phyloP scores from a whole-genome alignment of 441 rosid genomes.

The Eutrema salsugineum region DNA sequence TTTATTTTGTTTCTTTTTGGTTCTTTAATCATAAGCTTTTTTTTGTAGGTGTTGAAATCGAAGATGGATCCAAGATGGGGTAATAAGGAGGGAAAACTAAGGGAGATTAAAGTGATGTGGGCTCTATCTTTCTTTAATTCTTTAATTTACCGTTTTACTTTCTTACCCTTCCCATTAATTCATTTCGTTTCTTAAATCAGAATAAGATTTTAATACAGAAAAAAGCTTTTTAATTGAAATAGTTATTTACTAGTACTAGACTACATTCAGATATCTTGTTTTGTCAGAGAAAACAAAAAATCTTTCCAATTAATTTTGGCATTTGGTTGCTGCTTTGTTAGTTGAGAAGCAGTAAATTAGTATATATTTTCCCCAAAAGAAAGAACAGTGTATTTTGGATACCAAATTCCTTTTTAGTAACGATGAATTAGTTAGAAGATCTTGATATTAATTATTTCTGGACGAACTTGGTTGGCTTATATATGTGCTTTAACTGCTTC shows the following conservation, averaged over 20 bases:
- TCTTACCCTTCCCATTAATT: constrained; percentile 2
- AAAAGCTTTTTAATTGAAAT: not conserved
- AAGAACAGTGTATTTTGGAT: not conserved
- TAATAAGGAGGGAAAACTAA: constrained; percentile 40
- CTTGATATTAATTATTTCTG: constrained; percentile 10
- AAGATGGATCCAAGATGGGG: constrained; percentile 54
- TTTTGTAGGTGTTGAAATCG: constrained; percentile 26
- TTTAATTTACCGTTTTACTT: constrained; percentile 26
- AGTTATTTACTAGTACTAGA: not conserved
- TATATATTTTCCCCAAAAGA: not conserved
- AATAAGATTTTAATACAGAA: not conserved
- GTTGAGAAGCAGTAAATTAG: constrained; percentile 20
- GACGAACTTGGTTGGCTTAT: constrained; percentile 23
- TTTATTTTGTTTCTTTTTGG: not conserved
- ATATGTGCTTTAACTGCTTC: constrained; percentile 13
- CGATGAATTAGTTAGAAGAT: constrained; percentile 17
- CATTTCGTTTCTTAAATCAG: not conserved
- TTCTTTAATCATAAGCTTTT: constrained; percentile 24
- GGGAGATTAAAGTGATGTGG: constrained; percentile 41
- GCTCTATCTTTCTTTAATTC: constrained; percentile 25
- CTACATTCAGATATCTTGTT: constrained; percentile 8
- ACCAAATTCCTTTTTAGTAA: not conserved
- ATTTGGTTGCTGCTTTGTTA: constrained; percentile 20
- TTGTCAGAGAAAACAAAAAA: constrained; percentile 16
- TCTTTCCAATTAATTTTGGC: constrained; percentile 3